Evolutionary conservation across 768 basidiomycete genomes (phyloP), one percentile per base, ranked within the genome.

Genomic region (Crucibulum laeve): DNA sequence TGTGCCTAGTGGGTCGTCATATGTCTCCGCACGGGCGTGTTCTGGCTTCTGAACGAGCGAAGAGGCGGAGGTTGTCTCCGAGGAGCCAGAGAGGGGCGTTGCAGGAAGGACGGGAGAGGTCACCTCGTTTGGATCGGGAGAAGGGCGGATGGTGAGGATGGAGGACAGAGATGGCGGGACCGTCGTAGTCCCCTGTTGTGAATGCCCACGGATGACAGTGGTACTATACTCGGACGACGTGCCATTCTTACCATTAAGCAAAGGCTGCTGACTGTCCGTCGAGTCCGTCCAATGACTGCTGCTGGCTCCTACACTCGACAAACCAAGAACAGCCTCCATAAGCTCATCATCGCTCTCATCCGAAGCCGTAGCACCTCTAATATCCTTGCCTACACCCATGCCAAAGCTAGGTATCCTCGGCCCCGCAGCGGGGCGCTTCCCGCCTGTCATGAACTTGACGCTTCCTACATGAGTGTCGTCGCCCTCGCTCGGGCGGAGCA

Each of bases 391-490:
- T 13, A 86, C 65, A 15, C 81, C 87, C 65, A 80, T 67, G 0
- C 87, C 87, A 57, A 93, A 93, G 64, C 88, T 92, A 1, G 90
- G 90, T 47, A 93, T 93, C 13, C 91, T 73, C n/a, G 83, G 87
- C 1, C 69, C 79, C 3, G 65, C 62, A 10, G 64, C 63, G 5
- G 80, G 76, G 14, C 84, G 73, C 60, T 78, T 84, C 3, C 72
- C 70, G 7, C 79, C 79, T 1, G 82, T 78, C 70, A 94, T 77
- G 47, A 95, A 85, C 53, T 83, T 86, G 64, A 96, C 70, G 47
- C 87, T 91, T 5, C 92, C 91, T 25, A 94, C 76, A 62, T 93
- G 87, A 34, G 80, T 70, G 48, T 87, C 82, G 24, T 81, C 80
- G 5, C 70, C 72, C 47, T 85, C 83, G 6, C 69, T 71, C 1